Base-by-base conservation (phyloP, 371 early-diverging fungal genomes). In the Mucor velutinosus region DNA sequence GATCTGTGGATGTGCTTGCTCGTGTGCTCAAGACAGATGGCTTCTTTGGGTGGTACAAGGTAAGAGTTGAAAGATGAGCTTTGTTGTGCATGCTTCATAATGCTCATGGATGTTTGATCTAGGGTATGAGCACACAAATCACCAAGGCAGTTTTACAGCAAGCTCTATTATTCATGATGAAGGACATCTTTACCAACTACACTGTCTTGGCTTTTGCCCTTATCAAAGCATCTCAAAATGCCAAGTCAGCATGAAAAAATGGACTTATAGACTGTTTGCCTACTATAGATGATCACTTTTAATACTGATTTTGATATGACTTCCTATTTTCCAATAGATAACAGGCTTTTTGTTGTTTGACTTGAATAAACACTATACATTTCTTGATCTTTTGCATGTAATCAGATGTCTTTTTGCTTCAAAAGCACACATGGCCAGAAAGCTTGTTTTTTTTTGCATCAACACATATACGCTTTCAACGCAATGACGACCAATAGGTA, bases 51-150 rank as follows among this genome's bases (percentile, higher is more conserved):
- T 95, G 93, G 94, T 98, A 96, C 87, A 93, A 92, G 82, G 96
- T 95, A 87, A 73, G 21, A 5, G 14, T 14, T 14, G 12, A 14
- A 14, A 1, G 17, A 21, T 27, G n/a, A 25, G 19, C 12, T 17
- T 64, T 30, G 19, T 57, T 55, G 55, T 21, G 25, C 41, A 41
- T 47, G 23, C 21, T 27, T 21, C 58, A 30, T 61, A 14, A 7
- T 58, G 59, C 32, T 35, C 37, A 37, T 37, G 15, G 37, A 35
- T 41, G 30, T 41, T 17, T 41, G 15, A 30, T 19, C 19, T 70
- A 92, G 91, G 99, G 98, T 39, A 95, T 98, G 94, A 89, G 93
- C 76, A 90, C 97, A 15, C 98, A 98, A 80, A 97, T 98, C 67
- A 85, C 89, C 67, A 98, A 98, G 85, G 99, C 97, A 7, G 98